Conservation (phyloP, 129 eudicot species). For the Heracleum sosnowskyi region DNA sequence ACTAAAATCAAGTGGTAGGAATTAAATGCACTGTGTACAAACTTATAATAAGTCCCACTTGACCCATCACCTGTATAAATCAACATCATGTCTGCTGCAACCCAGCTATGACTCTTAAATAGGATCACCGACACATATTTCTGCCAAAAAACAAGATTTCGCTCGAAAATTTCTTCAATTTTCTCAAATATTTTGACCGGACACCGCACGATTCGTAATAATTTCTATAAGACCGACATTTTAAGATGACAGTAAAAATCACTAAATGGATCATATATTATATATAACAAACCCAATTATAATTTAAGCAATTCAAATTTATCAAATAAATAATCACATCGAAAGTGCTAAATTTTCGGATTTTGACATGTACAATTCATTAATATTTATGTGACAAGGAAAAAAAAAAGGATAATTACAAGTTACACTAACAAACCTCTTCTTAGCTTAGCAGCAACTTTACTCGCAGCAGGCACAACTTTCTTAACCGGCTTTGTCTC, state of each 20-base stretch:
- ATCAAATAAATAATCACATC: background rate
- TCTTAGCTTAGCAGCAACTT: constrained; percentile 44
- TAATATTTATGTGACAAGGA: background rate
- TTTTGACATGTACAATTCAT: background rate
- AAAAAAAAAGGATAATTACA: background rate
- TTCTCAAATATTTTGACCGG: background rate
- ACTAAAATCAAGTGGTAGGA: constrained; percentile 18
- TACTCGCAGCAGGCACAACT: constrained; percentile 27
- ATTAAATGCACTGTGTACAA: constrained; percentile 8
- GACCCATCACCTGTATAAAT: constrained; percentile 15
- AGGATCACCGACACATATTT: background rate
- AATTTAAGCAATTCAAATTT: no score
- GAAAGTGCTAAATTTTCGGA: background rate
- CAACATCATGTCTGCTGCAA: constrained; percentile 10
- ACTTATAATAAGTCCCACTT: constrained; percentile 27
- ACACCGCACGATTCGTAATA: no score
- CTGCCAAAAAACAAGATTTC: background rate
- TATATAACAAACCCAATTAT: no score
- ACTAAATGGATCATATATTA: no score
- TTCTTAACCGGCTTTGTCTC: constrained; percentile 27
- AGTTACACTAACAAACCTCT: constrained; percentile 48
- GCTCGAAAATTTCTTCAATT: background rate
- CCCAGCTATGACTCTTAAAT: constrained; percentile 15
- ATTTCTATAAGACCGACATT: no score
- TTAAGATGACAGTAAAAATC: no score